Base-by-base conservation (phyloP, 768 basidiomycete species). In the Pleurotus ostreatus region DNA sequence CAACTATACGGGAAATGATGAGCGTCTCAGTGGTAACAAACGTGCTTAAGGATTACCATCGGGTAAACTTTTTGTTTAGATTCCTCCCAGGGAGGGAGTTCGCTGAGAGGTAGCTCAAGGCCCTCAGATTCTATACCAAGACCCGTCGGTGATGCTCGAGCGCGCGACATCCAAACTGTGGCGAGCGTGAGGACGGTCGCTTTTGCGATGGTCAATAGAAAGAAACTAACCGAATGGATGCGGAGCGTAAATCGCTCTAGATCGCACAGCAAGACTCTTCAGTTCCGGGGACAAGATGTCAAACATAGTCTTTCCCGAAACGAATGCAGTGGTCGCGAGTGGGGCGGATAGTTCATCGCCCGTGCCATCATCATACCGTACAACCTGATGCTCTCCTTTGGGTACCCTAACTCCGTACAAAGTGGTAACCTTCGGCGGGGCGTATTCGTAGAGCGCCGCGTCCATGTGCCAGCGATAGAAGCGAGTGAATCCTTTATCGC, bases 401-500 rank as follows among this genome's bases (percentile, higher is more conserved):
- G 93, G 94, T 0, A 94, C 85, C 2, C 62, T 75, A 60, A 94
- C 77, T 1, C 85, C 90, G 61, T 92, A 93, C 16, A 95, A 81
- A 0, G 92, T 90, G 4, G 94, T 95, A 41, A 90, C 92, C 60
- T 79, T 86, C 2, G 93, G 92, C 13, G 89, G 89, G 22, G 83
- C 81, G 9, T 87, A 76, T 54, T 86, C 82, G 66, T 89, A 90
- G 34, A 92, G 71, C 2, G 91, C 91, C 0, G 94, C 92, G 61
- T 94, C 93, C 69, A 94, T 94, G 68, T 95, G 91, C 92, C 92
- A 94, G 48, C 92, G 78, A 69, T 92, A 94, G 78, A 89, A 94
- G 38, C 92, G 81, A n/a, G 92, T 94, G 46, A 78, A 69, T 15
- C 90, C 91, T 53, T 79, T 77, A 7, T 41, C 51, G 62, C 88